phyloP scores from a whole-genome alignment of 2,329 filamentous ascomycete genomes.

The Aspergillus novofumigatus region DNA sequence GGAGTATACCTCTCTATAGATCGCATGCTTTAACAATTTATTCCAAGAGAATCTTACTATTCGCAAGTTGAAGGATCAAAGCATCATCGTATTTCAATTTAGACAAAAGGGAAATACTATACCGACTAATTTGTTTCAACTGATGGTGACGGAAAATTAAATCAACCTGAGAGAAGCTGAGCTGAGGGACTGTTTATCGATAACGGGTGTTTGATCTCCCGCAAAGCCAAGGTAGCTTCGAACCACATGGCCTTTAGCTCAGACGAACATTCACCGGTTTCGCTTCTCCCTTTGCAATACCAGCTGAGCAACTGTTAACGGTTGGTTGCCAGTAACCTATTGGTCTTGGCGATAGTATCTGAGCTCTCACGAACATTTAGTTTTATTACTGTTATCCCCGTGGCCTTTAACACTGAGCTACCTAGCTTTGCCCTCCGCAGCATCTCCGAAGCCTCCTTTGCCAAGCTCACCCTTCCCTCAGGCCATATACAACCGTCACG shows the following conservation, averaged over 20 bases:
- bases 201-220: not conserved
- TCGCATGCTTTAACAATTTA: not conserved
- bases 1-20: not conserved
- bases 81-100: not conserved
- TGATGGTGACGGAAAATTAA: not conserved
- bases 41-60: not conserved
- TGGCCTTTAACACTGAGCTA: not conserved
- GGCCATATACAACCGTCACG: slow-evolving; percentile 24
- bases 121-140: not conserved
- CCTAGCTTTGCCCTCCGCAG: slow-evolving; percentile 1
- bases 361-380: not conserved
- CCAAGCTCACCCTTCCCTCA: not conserved
- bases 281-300: slow-evolving; percentile 1
- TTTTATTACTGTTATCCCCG: not conserved
- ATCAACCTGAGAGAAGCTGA: not conserved
- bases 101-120: not conserved
- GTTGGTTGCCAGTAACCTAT: not conserved
- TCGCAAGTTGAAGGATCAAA: not conserved
- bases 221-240: not conserved
- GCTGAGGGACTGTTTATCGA: not conserved
- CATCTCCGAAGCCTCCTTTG: slow-evolving; percentile 7
- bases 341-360: not conserved
- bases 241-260: slow-evolving; percentile 12
- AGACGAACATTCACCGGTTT: slow-evolving; percentile 1
- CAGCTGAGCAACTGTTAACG: not conserved